Conservation (phyloP, 1,284 basidiomycete species). For the Rhodotorula sp. region DNA sequence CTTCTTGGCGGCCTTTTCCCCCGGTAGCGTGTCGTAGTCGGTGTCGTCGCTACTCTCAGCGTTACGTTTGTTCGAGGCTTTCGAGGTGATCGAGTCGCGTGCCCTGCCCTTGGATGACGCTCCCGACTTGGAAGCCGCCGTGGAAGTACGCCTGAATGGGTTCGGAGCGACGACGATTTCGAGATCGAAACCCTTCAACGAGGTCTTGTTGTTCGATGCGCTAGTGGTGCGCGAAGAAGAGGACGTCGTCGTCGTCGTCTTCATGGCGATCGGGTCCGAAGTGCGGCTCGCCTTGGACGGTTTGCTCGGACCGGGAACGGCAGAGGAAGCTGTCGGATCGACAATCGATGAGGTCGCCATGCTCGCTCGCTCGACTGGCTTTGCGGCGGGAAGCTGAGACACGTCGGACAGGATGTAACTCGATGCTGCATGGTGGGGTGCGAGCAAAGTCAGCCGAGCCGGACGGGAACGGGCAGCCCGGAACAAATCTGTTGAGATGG, state of each 20-base stretch:
- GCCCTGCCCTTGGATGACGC: too few relatives aligned
- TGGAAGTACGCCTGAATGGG: too few relatives aligned
- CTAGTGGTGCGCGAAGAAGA: neutral
- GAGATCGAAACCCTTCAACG: neutral
- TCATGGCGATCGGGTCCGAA: slow-evolving; percentile 12
- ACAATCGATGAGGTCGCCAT: slow-evolving; percentile 1
- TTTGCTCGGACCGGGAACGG: neutral
- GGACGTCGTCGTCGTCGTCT: neutral
- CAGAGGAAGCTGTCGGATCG: neutral
- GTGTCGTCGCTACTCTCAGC: neutral
- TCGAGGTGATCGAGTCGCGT: too few relatives aligned
- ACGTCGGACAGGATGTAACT: neutral
- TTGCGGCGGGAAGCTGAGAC: neutral
- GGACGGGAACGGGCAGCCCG: too few relatives aligned
- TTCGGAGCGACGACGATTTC: neutral
- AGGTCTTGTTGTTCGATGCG: neutral
- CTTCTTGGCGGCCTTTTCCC: neutral
- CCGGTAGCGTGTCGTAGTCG: neutral
- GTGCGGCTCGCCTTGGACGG: neutral
- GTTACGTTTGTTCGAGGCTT: neutral
- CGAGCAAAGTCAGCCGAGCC: too few relatives aligned
- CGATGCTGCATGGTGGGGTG: neutral
- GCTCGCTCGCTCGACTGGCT: too few relatives aligned
- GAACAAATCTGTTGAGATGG: too few relatives aligned
- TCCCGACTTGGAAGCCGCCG: neutral